Conservation (phyloP, 805 yeast species). For the Ogataea pilisensis region DNA sequence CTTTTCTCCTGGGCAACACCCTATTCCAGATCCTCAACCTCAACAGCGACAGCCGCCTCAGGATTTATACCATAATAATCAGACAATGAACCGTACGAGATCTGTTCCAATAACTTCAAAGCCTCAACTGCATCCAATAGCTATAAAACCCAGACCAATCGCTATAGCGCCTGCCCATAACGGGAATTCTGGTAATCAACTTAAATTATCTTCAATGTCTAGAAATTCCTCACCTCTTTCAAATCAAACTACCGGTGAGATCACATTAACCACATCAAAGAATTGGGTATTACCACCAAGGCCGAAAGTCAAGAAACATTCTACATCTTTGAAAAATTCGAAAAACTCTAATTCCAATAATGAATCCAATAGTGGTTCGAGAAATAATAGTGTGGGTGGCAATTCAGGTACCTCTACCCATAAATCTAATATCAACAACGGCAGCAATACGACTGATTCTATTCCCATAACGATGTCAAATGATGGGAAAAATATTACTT, state of each 20-base stretch:
- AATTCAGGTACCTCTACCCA: neutral
- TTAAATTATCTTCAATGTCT: constrained; percentile 5
- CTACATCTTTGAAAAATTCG: constrained; percentile 3
- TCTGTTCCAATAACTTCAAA: constrained; percentile 9
- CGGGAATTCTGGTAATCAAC: constrained; percentile 3
- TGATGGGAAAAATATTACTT: neutral
- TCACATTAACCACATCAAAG: constrained; percentile 33
- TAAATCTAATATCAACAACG: neutral
- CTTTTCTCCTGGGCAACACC: too few relatives aligned
- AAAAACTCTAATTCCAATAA: constrained; percentile 4
- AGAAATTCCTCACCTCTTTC: constrained; percentile 18
- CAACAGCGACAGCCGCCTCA: neutral
- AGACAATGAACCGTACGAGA: constrained; percentile 8
- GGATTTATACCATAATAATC: neutral
- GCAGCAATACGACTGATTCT: constrained; percentile 1
- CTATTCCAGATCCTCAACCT: too few relatives aligned
- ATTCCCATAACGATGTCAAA: neutral
- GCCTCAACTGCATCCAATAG: constrained; percentile 25
- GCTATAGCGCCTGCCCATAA: constrained; percentile 19
- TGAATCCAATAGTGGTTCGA: neutral
- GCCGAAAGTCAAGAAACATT: constrained; percentile 34
- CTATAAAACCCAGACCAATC: constrained; percentile 27
- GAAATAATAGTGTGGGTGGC: neutral
- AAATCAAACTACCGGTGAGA: constrained; percentile 24
- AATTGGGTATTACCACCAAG: constrained; percentile 57